Conservation (phyloP, 2,329 filamentous ascomycete genomes). For the Colletotrichum destructivum region DNA sequence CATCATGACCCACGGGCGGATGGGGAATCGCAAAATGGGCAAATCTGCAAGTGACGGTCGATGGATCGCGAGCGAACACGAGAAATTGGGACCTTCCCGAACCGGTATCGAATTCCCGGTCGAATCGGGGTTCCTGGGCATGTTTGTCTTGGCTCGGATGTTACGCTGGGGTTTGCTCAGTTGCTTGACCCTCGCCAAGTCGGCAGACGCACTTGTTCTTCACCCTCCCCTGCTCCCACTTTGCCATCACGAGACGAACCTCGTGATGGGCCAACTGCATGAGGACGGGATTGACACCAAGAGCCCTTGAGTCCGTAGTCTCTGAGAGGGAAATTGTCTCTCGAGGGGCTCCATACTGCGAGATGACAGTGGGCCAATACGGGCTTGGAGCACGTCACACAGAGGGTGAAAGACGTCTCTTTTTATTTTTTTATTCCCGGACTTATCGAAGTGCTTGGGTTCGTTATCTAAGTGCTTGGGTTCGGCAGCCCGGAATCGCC, state of each 20-base stretch:
- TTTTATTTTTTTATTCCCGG: background rate
- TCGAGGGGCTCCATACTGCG: background rate
- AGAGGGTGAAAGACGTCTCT: background rate
- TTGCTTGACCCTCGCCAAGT: conserved; percentile 17
- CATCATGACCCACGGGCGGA: background rate
- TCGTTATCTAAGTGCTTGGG: no score
- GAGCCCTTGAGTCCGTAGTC: no score
- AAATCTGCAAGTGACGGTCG: conserved; percentile 6
- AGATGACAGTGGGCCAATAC: conserved; percentile 3
- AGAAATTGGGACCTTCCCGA: conserved; percentile 37
- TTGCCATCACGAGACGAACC: background rate
- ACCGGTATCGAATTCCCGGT: conserved; percentile 24
- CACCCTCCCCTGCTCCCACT: background rate
- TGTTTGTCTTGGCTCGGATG: conserved; percentile 14
- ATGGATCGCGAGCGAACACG: conserved; percentile 24
- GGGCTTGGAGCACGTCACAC: conserved; percentile 28
- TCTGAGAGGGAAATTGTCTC: no score
- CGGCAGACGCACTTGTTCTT: conserved; percentile 11
- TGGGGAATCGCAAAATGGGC: background rate
- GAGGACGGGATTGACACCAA: no score
- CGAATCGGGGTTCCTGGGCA: background rate
- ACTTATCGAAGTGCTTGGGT: no score
- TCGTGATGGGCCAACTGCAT: background rate
- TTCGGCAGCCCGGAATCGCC: no score
- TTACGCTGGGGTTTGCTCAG: background rate